phyloP scores from a whole-genome alignment of 441 rosid species.

The Bruguiera hainesii region DNA sequence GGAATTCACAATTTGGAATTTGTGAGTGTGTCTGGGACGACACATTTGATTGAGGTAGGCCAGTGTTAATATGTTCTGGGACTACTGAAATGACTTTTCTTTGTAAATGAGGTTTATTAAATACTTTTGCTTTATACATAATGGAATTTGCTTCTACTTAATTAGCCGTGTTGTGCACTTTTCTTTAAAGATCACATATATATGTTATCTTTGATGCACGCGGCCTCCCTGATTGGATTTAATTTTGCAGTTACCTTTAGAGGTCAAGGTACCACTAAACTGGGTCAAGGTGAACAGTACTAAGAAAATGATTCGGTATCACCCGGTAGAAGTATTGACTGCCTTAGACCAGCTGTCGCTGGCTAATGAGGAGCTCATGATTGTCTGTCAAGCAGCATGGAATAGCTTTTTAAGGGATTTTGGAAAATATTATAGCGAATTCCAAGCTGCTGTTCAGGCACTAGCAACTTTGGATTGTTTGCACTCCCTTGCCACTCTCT shows the following conservation, averaged over 20 bases:
- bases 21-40: constrained; percentile 52
- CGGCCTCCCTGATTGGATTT: constrained; percentile 19
- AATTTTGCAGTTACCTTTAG: constrained; percentile 56
- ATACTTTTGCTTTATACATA: neutral
- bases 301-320: constrained; percentile 79
- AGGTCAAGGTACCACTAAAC: constrained; percentile 65
- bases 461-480: constrained; percentile 90
- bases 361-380: constrained; percentile 69
- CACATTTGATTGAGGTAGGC: constrained; percentile 66
- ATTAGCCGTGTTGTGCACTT: too few relatives aligned
- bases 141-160: too few relatives aligned
- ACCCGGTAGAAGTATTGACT: constrained; percentile 76
- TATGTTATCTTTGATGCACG: neutral
- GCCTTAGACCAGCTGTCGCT: constrained; percentile 69
- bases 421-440: constrained; percentile 59
- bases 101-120: neutral
- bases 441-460: constrained; percentile 75
- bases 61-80: neutral
- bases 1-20: constrained; percentile 52
- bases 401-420: constrained; percentile 63
- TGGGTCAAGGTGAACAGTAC: constrained; percentile 91
- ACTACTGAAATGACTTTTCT: neutral
- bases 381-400: constrained; percentile 80
- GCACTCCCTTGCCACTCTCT: constrained; percentile 78
- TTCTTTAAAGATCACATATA: neutral